Evolutionary conservation across 495 filamentous ascomycete species (phyloP), one percentile per base, ranked within the genome.

Genomic region (Aspergillus ellipticus): DNA sequence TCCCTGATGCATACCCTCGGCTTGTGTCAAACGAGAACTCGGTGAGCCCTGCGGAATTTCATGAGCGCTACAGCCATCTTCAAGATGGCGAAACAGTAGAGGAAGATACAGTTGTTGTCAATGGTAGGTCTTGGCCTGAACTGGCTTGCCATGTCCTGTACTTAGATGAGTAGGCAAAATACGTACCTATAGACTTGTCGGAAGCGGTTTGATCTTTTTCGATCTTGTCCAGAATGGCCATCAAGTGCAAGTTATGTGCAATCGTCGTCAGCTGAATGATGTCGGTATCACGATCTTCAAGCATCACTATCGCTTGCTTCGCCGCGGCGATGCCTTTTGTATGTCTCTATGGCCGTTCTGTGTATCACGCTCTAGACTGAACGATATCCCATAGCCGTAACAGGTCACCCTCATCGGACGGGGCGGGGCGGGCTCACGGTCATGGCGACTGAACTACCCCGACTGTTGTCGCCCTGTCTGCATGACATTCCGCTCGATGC

Each of bases 171-270:
- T 76, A 89, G 87, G 87, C 75, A 88, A 87, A 66, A 77, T 90
- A 58, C 76, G 68, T 70, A 79, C 78, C 46, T 74, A 74, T 61
- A 82, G 82, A 66, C 75, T 73, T 55, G 76, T 78, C 49, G 85
- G 81, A 53, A 83, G 79, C 62, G 89, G 88, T 72, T 84, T 98
- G 66, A 77, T 88, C 42, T 98, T 98, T 71, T 72, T 96, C 60
- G 87, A 93, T 71, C 63, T 97, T 53, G 71, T 80, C 53, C 83
- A 88, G 72, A 83, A 92, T 69, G 85, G 83, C 31, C 66, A 80
- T 61, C 81, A 79, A 58, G 63, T 92, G 28, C 94, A 98, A 66
- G 79, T 80, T 24, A 80, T 96, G 68, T 81, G 86, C 68, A 87
- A 89, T 71, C 72, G 85, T 37, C 71, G 72, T 29, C 80, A 76